These are phyloP conservation scores for Emergomyces pasteurianus DNA, from an alignment of 2,329 filamentous ascomycete genomes.

Conservation along the genomic window DNA sequence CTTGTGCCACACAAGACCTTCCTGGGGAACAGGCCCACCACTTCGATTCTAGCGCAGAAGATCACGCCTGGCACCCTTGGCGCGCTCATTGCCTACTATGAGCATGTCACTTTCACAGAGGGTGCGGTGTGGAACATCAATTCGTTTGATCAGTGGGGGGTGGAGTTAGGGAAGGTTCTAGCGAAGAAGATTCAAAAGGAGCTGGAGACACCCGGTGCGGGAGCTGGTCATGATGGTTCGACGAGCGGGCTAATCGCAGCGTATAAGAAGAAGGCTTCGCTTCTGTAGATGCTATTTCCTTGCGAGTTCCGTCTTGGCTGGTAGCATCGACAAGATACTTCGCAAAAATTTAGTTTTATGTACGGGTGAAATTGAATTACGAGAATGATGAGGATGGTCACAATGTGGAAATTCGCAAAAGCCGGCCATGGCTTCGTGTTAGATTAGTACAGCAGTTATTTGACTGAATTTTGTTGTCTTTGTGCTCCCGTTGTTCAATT, in stretches of 20 bases:
- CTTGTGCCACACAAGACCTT: constrained; percentile 98
- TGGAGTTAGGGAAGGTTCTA: constrained; percentile 91
- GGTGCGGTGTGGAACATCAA: constrained; percentile 99
- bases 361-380: neutral
- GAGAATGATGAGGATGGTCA: neutral
- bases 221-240: constrained; percentile 69
- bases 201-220: constrained; percentile 62
- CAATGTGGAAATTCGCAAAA: neutral
- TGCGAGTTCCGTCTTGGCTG: too few relatives aligned
- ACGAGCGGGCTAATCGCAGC: constrained; percentile 82
- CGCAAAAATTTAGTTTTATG: neutral
- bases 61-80: constrained; percentile 91
- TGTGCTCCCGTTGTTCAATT: neutral
- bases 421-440: neutral
- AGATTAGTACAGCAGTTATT: neutral
- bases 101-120: constrained; percentile 96
- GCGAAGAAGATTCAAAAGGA: constrained; percentile 85
- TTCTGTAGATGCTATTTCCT: constrained; percentile 4
- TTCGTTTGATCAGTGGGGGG: constrained; percentile 98
- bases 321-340: neutral
- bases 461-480: neutral
- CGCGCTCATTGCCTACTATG: constrained; percentile 95
- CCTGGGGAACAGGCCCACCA: constrained; percentile 93
- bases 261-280: constrained; percentile 65
- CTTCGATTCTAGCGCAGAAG: constrained; percentile 81